phyloP scores from a whole-genome alignment of 2,329 filamentous ascomycete genomes.

The Pseudocercospora fijiensis region DNA sequence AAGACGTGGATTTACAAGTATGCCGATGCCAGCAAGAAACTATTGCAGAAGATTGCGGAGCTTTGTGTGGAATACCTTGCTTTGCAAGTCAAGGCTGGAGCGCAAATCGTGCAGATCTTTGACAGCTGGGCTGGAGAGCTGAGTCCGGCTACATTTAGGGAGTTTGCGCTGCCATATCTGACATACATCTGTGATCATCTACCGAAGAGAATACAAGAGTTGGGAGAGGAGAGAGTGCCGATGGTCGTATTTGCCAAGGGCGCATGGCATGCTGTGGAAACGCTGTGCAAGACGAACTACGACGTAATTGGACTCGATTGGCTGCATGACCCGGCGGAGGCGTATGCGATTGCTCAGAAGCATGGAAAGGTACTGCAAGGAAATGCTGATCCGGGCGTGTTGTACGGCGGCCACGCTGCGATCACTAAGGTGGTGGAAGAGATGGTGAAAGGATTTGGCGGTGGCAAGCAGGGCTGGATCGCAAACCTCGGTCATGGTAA shows the following conservation, averaged over 20 bases:
- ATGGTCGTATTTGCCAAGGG: slow-evolving; percentile 99
- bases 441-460: slow-evolving; percentile 83
- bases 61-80: slow-evolving; percentile 94
- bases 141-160: slow-evolving; percentile 76
- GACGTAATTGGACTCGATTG: slow-evolving; percentile 94
- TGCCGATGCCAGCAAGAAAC: slow-evolving; percentile 70
- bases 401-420: slow-evolving; percentile 79
- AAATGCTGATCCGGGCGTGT: slow-evolving; percentile 88
- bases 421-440: slow-evolving; percentile 80
- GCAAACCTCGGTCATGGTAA: slow-evolving; percentile 92
- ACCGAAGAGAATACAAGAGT: slow-evolving; percentile 68
- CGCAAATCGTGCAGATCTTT: slow-evolving; percentile 94
- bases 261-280: slow-evolving; percentile 90
- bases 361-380: slow-evolving; percentile 82
- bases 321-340: slow-evolving; percentile 84
- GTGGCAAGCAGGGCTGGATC: slow-evolving; percentile 90
- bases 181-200: slow-evolving; percentile 79
- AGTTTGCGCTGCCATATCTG: slow-evolving; percentile 84
- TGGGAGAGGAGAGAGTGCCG: slow-evolving; percentile 76
- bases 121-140: slow-evolving; percentile 98
- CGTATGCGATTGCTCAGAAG: slow-evolving; percentile 69
- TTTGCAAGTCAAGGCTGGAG: slow-evolving; percentile 86
- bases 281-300: slow-evolving; percentile 84
- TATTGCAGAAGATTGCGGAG: slow-evolving; percentile 89
- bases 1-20: slow-evolving; percentile 98